Base-by-base conservation (phyloP, 306 rosid species). In the Sicyos edulis region DNA sequence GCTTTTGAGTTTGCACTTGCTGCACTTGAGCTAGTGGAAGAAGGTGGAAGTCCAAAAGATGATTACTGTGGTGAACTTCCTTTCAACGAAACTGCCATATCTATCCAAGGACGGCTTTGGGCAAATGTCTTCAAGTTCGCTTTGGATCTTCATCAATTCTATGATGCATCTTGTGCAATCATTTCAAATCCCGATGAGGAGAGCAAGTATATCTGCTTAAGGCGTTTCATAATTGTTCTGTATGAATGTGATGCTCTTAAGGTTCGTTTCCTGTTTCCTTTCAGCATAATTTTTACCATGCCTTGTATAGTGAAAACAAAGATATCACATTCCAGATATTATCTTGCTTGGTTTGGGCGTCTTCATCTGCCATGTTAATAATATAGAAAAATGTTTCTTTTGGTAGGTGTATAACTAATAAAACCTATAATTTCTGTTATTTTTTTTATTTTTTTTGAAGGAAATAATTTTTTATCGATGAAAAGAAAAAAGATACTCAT, bases 1-100 rank as follows among this genome's bases (percentile, higher is more conserved):
- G 96, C 96, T 80, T 87, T 83, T 84, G 90, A 90, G 85, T 93
- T 93, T 84, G 98, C 93, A 72, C 98, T 90, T 74, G 96, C 98
- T 75, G 97, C 98, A 29, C 98, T 93, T 32, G 98, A 90, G 88
- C 93, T 85, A 82, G 96, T 88, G 74, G 98, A 90, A 74, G 98
- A 93, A 79, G 91, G 89, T 75, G 75, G 74, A 14, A 52, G 45
- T 56, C 60, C 66, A 74, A 77, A 82, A 22, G 88, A 74, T 73
- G 83, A 81, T 49, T n/a, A 60, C 54, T 54, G 16, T 76, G 74
- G 22, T 56, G 37, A 68, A 69, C 82, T 81, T 77, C 79, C 81
- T 57, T 79, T 66, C 7, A 79, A 81, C 60, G 96, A 88, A 86
- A 83, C 96, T 69, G 81, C 84, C 71, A 72, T 83, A 52, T 80